Conservation (phyloP, 2,329 filamentous ascomycete genomes). For the Exophiala phaeomuriformis region DNA sequence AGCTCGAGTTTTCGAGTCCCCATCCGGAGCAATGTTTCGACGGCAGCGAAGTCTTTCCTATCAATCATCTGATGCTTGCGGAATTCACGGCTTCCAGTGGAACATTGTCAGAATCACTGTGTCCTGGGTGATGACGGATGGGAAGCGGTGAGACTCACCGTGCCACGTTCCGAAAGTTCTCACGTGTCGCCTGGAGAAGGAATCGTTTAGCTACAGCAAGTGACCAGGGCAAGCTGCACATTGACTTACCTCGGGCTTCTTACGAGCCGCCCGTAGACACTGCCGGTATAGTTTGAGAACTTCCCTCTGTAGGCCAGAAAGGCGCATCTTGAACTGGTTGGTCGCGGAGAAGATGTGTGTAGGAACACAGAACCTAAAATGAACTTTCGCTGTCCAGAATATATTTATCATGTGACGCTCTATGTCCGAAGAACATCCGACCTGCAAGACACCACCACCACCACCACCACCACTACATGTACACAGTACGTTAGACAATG, state of each 20-base stretch:
- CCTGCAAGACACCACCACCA: too few species aligned
- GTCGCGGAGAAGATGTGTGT: too few species aligned
- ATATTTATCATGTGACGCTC: too few species aligned
- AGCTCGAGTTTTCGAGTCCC: slow-evolving; percentile 73
- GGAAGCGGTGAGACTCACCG: slow-evolving; percentile 31
- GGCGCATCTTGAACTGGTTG: slow-evolving; percentile 35
- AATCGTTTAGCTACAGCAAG: background rate
- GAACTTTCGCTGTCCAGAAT: too few species aligned
- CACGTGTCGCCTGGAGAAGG: slow-evolving; percentile 10
- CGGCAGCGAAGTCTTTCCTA: slow-evolving; percentile 77
- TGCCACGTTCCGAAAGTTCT: slow-evolving; percentile 38
- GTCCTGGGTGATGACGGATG: background rate
- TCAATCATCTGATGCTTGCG: slow-evolving; percentile 60
- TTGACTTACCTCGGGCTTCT: slow-evolving; percentile 63
- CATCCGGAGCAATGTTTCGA: slow-evolving; percentile 78
- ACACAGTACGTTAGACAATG: background rate
- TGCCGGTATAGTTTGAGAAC: slow-evolving; percentile 78
- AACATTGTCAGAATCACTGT: slow-evolving; percentile 11
- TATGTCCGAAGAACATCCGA: background rate
- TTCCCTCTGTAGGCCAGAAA: slow-evolving; percentile 85
- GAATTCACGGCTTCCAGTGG: slow-evolving; percentile 60
- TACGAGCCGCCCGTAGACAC: slow-evolving; percentile 72
- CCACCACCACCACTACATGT: background rate
- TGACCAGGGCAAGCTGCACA: background rate
- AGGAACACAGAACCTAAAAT: too few species aligned